Percentiles rank a stretch among this genome's conserved stretches.
phyloP scores from a whole-genome alignment of 2,329 filamentous ascomycete species.

The Annulohypoxylon truncatum region DNA sequence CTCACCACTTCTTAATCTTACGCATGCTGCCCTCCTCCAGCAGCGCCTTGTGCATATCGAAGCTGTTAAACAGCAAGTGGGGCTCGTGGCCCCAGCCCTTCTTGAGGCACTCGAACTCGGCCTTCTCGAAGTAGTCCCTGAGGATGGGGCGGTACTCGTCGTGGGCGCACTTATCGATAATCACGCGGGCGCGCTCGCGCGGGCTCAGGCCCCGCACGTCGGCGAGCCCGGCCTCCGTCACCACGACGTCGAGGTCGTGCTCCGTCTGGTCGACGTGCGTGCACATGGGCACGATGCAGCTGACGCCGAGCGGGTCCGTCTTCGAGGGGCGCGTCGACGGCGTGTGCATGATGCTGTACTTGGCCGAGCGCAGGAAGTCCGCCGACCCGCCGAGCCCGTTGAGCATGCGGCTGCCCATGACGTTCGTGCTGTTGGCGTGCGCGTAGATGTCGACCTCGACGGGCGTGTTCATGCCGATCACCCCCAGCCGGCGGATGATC shows the following conservation, averaged over 20 bases:
- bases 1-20: slow-evolving; percentile 76
- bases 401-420: slow-evolving; percentile 86
- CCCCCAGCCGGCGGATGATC: slow-evolving; percentile 86
- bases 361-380: slow-evolving; percentile 76
- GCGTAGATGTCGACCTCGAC: slow-evolving; percentile 96
- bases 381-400: slow-evolving; percentile 79
- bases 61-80: slow-evolving; percentile 85
- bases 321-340: slow-evolving; percentile 84
- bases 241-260: slow-evolving; percentile 90
- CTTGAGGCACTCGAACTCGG: slow-evolving; percentile 84
- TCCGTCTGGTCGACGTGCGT: slow-evolving; percentile 94
- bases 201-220: slow-evolving; percentile 86
- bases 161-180: slow-evolving; percentile 88
- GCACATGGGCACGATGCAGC: slow-evolving; percentile 93
- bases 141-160: slow-evolving; percentile 87
- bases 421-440: slow-evolving; percentile 90
- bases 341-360: slow-evolving; percentile 94
- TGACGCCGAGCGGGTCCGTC: slow-evolving; percentile 83
- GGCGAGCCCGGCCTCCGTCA: slow-evolving; percentile 80
- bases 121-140: slow-evolving; percentile 83
- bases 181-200: slow-evolving; percentile 82
- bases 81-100: slow-evolving; percentile 94
- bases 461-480: slow-evolving; percentile 95
- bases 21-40: slow-evolving; percentile 86
- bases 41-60: slow-evolving; percentile 89